Evolutionary conservation across 179 eudicot genomes (phyloP).

Genomic region (Pouteria campechiana): DNA sequence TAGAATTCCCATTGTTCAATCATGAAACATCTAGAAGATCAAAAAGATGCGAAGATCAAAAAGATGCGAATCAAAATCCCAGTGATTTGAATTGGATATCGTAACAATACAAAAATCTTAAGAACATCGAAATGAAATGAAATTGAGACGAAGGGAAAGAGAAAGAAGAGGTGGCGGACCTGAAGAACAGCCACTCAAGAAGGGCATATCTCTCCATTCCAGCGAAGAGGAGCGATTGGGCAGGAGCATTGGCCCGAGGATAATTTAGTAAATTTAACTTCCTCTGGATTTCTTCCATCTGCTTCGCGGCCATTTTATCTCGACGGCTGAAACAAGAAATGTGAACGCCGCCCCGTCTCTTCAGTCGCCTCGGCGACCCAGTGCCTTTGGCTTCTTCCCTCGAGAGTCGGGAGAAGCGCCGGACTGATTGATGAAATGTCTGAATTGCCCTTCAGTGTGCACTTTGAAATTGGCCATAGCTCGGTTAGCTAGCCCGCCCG

Average conservation of each 20-base stretch:
- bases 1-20: too few species aligned
- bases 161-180: slow-evolving; percentile 17
- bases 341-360: too few species aligned
- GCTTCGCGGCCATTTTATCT: slow-evolving; percentile 75
- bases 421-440: too few species aligned
- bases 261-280: slow-evolving; percentile 65
- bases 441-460: too few species aligned
- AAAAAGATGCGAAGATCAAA: not conserved
- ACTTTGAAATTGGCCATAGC: too few species aligned
- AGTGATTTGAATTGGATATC: too few species aligned
- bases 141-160: not conserved
- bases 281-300: slow-evolving; percentile 93
- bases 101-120: not conserved
- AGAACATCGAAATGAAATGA: not conserved
- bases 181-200: slow-evolving; percentile 98
- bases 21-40: too few species aligned
- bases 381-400: too few species aligned
- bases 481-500: too few species aligned
- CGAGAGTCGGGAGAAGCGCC: too few species aligned
- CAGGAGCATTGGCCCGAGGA: slow-evolving; percentile 81
- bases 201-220: slow-evolving; percentile 98
- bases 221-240: slow-evolving; percentile 95
- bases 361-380: too few species aligned
- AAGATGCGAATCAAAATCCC: not conserved
- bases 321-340: too few species aligned